phyloP scores from a whole-genome alignment of 2,329 filamentous ascomycete species.

The Plectosphaerella cucumerina region DNA sequence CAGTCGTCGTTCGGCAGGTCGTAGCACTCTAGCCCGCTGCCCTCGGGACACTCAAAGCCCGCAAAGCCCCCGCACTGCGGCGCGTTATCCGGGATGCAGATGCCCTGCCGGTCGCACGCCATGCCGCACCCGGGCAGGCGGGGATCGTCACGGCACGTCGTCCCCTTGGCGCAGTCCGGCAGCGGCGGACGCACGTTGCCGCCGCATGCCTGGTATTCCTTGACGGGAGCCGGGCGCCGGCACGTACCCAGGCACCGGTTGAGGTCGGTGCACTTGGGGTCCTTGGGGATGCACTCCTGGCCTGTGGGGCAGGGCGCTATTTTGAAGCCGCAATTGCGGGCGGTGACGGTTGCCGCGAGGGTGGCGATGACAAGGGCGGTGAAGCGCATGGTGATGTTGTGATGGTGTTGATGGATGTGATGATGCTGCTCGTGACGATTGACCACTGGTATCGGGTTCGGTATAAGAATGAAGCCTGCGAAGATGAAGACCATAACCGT shows the following conservation, averaged over 20 bases:
- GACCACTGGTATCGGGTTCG: neutral
- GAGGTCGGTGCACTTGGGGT: constrained; percentile 17
- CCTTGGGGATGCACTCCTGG: constrained; percentile 19
- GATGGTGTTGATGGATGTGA: neutral
- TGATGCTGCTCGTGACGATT: neutral
- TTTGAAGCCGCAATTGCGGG: constrained; percentile 20
- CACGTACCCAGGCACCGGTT: constrained; percentile 23
- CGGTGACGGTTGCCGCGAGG: constrained; percentile 8
- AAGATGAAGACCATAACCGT: neutral
- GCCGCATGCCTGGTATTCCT: constrained; percentile 25
- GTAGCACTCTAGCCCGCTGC: constrained; percentile 20
- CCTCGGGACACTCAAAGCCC: constrained; percentile 18
- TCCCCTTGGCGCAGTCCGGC: constrained; percentile 16
- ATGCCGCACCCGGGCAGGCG: constrained; percentile 24
- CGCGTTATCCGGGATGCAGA: constrained; percentile 21
- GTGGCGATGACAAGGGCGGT: constrained; percentile 13
- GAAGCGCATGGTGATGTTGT: constrained; percentile 3
- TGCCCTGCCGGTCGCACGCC: constrained; percentile 28
- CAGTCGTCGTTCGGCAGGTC: constrained; percentile 21
- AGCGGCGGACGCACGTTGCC: constrained; percentile 19
- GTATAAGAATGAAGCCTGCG: neutral
- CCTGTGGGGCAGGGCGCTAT: constrained; percentile 21
- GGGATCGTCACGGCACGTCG: constrained; percentile 27
- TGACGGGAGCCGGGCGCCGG: neutral
- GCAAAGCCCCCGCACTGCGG: constrained; percentile 19